Evolutionary conservation across 2,329 filamentous ascomycete genomes (phyloP).

Genomic region (Cladophialophora bantiana): DNA sequence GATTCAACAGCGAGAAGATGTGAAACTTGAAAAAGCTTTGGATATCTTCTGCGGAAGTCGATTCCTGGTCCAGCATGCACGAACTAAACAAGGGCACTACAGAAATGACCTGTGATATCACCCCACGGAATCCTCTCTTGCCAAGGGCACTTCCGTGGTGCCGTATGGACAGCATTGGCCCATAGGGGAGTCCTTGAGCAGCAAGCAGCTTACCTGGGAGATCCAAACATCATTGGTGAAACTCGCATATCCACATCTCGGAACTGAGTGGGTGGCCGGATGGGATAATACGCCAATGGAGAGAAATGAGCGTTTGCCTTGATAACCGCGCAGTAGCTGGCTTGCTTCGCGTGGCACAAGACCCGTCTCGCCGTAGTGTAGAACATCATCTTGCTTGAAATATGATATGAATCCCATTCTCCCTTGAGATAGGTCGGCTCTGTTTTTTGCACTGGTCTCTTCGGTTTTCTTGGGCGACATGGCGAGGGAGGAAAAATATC

Average conservation of each 20-base stretch:
- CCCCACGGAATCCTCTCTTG: neutral
- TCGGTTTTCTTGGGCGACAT: neutral
- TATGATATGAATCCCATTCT: neutral
- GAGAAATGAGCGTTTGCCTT: neutral
- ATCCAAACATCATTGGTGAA: constrained; percentile 1
- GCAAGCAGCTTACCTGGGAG: neutral
- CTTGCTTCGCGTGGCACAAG: constrained; percentile 1
- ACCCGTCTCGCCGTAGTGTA: neutral
- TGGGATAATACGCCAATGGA: neutral
- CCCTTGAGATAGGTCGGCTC: neutral
- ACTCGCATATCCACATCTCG: neutral
- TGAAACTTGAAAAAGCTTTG: neutral
- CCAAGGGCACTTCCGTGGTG: neutral
- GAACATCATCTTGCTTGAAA: neutral
- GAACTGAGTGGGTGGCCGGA: constrained; percentile 1
- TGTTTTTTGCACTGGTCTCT: neutral
- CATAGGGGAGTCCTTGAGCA: neutral
- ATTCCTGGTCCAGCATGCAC: neutral
- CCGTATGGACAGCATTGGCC: neutral
- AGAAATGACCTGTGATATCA: neutral
- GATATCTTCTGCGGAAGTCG: neutral
- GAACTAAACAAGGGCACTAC: neutral
- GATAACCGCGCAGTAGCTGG: neutral
- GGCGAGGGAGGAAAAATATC: neutral
- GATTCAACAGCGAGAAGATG: neutral